These are phyloP conservation scores for Sugiyamaella paludigena DNA, from an alignment of 1,139 yeast species.

Conservation along the genomic window DNA sequence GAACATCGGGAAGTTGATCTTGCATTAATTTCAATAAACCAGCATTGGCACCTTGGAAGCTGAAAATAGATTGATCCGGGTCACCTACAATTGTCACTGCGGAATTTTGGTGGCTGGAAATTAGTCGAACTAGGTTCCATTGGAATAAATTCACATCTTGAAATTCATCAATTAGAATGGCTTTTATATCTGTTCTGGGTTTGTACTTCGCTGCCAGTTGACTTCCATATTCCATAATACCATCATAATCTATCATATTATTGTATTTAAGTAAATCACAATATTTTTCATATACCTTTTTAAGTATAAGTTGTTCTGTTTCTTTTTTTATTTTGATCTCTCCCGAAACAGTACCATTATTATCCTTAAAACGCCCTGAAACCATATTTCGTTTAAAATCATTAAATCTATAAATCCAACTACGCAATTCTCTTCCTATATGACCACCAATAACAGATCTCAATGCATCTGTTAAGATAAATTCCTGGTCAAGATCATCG, in stretches of 20 bases:
- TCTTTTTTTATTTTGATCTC: neutral
- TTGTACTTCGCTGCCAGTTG: conserved; percentile 44
- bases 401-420: neutral
- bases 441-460: conserved; percentile 5
- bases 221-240: conserved; percentile 57
- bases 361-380: neutral
- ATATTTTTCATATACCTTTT: conserved; percentile 14
- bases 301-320: neutral
- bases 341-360: neutral
- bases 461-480: conserved; percentile 13
- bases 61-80: conserved; percentile 92
- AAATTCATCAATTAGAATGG: conserved; percentile 87
- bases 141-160: conserved; percentile 87
- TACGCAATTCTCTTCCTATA: conserved; percentile 3
- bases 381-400: conserved; percentile 1
- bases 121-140: conserved; percentile 58
- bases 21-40: conserved; percentile 64
- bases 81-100: conserved; percentile 86
- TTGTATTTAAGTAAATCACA: conserved; percentile 24
- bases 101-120: conserved; percentile 44
- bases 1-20: conserved; percentile 41
- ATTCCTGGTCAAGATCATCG: conserved; percentile 37
- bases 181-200: conserved; percentile 37
- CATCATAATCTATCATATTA: conserved; percentile 74
- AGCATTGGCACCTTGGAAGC: conserved; percentile 76